phyloP scores from a whole-genome alignment of 148 eudicot species.

The Suaeda aralocaspica region DNA sequence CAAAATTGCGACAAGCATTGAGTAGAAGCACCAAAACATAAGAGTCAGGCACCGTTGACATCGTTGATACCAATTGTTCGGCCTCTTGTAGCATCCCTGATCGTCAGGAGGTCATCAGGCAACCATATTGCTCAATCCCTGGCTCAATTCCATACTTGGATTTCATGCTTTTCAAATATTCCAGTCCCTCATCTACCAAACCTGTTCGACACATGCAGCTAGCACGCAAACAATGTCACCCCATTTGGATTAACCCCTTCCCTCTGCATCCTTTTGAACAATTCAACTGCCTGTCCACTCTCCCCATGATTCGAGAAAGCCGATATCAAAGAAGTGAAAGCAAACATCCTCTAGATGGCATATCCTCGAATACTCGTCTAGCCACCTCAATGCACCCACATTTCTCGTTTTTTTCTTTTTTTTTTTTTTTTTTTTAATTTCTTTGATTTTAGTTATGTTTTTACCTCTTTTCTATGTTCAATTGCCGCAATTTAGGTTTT shows the following conservation, averaged over 20 bases:
- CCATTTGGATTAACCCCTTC: conserved; percentile 50
- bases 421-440: background rate
- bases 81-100: conserved; percentile 60
- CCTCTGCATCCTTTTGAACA: conserved; percentile 45
- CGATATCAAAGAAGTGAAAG: conserved; percentile 59
- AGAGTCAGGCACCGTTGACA: conserved; percentile 55
- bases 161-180: conserved; percentile 48
- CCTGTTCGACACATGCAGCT: conserved; percentile 56
- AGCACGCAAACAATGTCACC: conserved; percentile 53
- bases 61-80: conserved; percentile 34
- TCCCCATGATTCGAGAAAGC: conserved; percentile 67
- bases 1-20: conserved; percentile 56
- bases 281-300: conserved; percentile 40
- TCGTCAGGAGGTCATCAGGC: conserved; percentile 72
- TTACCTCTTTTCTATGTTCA: background rate
- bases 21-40: conserved; percentile 57
- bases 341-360: conserved; percentile 45
- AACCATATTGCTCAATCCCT: conserved; percentile 55
- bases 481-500: background rate
- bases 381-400: conserved; percentile 66
- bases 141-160: conserved; percentile 44
- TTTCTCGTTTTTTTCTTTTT: background rate
- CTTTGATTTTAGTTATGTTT: background rate
- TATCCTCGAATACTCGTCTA: conserved; percentile 42
- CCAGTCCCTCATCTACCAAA: conserved; percentile 53